A percentile compares a stretch with the other conserved stretches of the same genome.
phyloP scores from a whole-genome alignment of 495 filamentous ascomycete genomes.

The Podospora tetraspora region DNA sequence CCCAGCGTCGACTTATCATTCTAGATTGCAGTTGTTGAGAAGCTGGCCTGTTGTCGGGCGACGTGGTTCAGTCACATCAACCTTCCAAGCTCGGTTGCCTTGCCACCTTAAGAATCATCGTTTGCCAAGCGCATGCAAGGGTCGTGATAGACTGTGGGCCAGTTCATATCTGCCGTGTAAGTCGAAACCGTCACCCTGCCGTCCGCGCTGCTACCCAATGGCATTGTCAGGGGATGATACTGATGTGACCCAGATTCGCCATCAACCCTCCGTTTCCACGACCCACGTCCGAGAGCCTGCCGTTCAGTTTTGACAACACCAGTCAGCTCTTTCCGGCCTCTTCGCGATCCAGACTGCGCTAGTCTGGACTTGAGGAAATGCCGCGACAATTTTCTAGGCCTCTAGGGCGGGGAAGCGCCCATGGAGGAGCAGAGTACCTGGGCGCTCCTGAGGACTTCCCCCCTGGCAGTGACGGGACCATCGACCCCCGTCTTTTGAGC shows the following conservation, averaged over 20 bases:
- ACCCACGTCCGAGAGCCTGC: background rate
- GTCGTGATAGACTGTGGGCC: background rate
- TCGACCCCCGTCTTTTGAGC: background rate
- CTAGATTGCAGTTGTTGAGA: background rate
- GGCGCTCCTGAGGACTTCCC: background rate
- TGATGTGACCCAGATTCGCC: background rate
- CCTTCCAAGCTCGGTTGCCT: background rate
- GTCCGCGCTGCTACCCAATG: background rate
- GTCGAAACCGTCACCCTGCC: background rate
- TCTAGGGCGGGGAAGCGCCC: background rate
- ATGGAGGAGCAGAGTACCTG: background rate
- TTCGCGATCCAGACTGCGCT: background rate
- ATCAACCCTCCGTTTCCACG: background rate
- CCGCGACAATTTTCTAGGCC: background rate
- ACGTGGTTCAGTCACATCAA: background rate
- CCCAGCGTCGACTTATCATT: background rate
- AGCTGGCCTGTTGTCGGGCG: background rate
- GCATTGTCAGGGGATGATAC: background rate
- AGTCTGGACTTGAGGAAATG: background rate
- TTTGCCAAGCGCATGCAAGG: background rate
- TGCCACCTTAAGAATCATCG: background rate
- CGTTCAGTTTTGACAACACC: background rate
- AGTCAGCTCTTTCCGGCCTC: background rate
- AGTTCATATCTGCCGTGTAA: background rate
- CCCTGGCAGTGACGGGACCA: background rate